These are phyloP conservation scores for Penicillium palitans DNA, from an alignment of 2,329 filamentous ascomycete genomes.

Conservation along the genomic window DNA sequence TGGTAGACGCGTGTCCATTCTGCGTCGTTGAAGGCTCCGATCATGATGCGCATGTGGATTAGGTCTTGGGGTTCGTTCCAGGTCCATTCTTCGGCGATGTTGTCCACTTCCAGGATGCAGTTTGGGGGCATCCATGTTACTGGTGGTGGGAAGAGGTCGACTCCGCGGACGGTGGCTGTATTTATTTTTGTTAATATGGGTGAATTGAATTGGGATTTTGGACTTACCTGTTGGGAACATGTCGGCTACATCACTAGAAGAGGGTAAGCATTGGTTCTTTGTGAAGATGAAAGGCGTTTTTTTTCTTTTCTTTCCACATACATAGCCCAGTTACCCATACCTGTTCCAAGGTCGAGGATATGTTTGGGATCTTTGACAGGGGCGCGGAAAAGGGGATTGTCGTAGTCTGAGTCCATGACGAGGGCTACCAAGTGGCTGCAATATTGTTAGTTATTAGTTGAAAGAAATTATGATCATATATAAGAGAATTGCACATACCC, in stretches of 20 bases:
- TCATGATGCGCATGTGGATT: constrained; percentile 28
- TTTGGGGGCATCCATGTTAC: constrained; percentile 31
- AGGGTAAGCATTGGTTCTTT: constrained; percentile 9
- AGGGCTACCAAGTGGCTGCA: constrained; percentile 16
- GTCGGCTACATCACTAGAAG: constrained; percentile 21
- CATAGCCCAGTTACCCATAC: constrained; percentile 11
- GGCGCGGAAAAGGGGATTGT: constrained; percentile 16
- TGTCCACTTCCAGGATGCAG: constrained; percentile 30
- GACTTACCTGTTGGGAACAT: constrained; percentile 19
- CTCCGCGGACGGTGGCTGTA: constrained; percentile 20
- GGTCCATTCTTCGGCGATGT: constrained; percentile 27
- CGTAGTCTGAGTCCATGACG: constrained; percentile 14
- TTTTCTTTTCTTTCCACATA: not conserved
- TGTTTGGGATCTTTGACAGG: constrained; percentile 12
- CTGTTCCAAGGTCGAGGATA: constrained; percentile 11
- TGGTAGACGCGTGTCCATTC: constrained; percentile 22
- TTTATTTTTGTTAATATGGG: not conserved
- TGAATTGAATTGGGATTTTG: not conserved
- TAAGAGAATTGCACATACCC: constrained; percentile 7
- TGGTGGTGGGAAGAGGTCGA: constrained; percentile 30
- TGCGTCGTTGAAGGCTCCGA: constrained; percentile 13
- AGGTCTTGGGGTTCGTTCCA: constrained; percentile 27
- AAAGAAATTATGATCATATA: too few species aligned
- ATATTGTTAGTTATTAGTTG: not conserved
- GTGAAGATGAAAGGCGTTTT: not conserved